Base-by-base conservation (phyloP, 192 early-diverging fungal genomes). In the Coemansia sp. region DNA sequence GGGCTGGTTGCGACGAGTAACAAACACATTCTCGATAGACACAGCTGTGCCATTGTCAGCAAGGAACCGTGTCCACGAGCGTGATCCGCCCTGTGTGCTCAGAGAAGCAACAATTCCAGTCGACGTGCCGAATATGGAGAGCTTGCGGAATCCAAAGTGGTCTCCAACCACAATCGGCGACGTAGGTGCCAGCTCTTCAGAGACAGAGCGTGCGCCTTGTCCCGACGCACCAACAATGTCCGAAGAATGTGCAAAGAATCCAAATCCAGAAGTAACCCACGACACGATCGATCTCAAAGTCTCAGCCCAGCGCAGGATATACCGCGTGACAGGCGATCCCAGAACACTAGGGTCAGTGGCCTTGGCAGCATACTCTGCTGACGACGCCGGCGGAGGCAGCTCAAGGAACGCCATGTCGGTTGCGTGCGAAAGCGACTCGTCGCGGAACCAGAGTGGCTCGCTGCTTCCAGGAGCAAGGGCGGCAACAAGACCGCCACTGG, bases 31-130 rank as follows among this genome's bases (percentile, higher is more conserved):
- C 40, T 74, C 67, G 15, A 80, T 24, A 7, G 19, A 9, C 21
- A 70, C 61, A 1, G 62, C 47, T 4, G 66, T 48, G 30, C 53
- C 57, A 25, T 60, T 57, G 22, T 56, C 55, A 2, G 56, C 52
- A 40, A 89, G 40, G 63, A 60, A 83, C 41, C 59, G 64, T n/a
- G 85, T 83, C 97, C 97, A 99, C 9, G 91, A 76, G 50, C 86
- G 83, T 22, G 82, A 64, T 3, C 94, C 94, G 45, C 69, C 84
- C 49, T 73, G 82, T 38, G 94, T 90, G 61, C 94, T 89, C 18
- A 95, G 74, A 6, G 91, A 94, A 25, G 91, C 74, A 12, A 98
- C 47, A 50, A 93, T 91, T 59, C 94, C 93, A 3, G 82, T 90
- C 3, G 71, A 51, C 15, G 93, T 84, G 9, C 82, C 85, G 65